Evolutionary conservation across 805 yeast species (phyloP), one percentile per base, ranked within the genome.

Genomic region (Saccharomycopsis amapae): DNA sequence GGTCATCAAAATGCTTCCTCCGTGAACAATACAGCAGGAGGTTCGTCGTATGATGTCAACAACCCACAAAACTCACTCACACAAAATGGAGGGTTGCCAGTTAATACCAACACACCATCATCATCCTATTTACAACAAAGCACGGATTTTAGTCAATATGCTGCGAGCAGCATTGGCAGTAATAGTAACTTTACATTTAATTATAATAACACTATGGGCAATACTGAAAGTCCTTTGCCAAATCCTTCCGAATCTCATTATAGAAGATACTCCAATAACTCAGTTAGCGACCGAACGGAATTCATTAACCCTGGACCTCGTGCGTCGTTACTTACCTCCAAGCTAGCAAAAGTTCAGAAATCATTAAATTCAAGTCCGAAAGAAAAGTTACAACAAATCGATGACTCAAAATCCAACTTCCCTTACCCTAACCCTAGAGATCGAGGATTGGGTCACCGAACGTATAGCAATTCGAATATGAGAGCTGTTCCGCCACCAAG

Each of bases 161-260:
- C 53, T 9, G 52, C 53, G 1, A 50, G 49, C 26, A 55, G 54
- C 45, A 51, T 28, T 34, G 38, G 38, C 4, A 42, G 45, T 28
- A 42, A 30, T 13, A 19, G 13, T 24, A 44, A 38, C 20, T 25
- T 35, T 19, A 19, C 13, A 13, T 22, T 23, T 26, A 41, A 19
- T 17, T 32, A 22, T 19, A 35, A 18, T 7, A 17, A 33, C 18
- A 31, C 12, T 31, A 6, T 9, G 9, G 35, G 15, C 5, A 31
- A 31, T 31, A 19, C 41, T 62, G 46, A 67, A 63, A 50, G 63
- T 58, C 58, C 67, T 36, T 54, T 62, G 22, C 61, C 62, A 18
- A 53, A 59, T 40, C 63, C 65, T 20, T 62, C 46, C 12, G 37
- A 37, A 9, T 25, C 20, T 17, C n/a, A 15, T 18, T 25, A 20